These are phyloP conservation scores for Russula brevipes DNA, from an alignment of 768 basidiomycete species.

Conservation along the genomic window DNA sequence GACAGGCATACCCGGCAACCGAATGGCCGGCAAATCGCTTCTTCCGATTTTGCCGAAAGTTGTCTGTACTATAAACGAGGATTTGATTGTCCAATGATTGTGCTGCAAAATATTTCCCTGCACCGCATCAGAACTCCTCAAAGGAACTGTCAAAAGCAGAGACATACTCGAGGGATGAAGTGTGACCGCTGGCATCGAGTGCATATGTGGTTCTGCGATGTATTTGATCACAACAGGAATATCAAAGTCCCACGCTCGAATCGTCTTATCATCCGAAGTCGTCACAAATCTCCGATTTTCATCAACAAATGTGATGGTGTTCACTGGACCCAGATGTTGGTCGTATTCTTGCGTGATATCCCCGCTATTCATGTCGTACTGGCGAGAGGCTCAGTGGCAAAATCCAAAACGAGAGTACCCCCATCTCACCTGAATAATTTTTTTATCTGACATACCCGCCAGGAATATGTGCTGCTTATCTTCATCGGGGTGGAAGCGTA, in stretches of 20 bases:
- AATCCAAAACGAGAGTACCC: background rate
- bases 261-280: slow-evolving; percentile 98
- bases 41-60: slow-evolving; percentile 97
- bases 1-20: slow-evolving; percentile 94
- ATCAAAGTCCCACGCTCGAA: slow-evolving; percentile 98
- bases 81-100: slow-evolving; percentile 99
- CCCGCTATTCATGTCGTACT: slow-evolving; percentile 95
- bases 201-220: slow-evolving; percentile 99
- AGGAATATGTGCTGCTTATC: slow-evolving; percentile 96
- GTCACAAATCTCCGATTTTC: slow-evolving; percentile 97
- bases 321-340: slow-evolving; percentile 96
- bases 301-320: slow-evolving; percentile 98
- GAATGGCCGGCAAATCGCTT: slow-evolving; percentile 98
- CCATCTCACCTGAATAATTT: slow-evolving; percentile 83
- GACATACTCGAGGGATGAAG: slow-evolving; percentile 88
- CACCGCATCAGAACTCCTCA: slow-evolving; percentile 25
- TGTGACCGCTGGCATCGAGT: slow-evolving; percentile 98
- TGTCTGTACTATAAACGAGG: slow-evolving; percentile 94
- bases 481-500: slow-evolving; percentile 92
- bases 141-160: slow-evolving; percentile 6
- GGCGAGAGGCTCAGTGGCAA: slow-evolving; percentile 4
- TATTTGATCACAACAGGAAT: slow-evolving; percentile 99
- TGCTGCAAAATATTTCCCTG: slow-evolving; percentile 94
- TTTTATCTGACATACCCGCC: slow-evolving; percentile 99
- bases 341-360: slow-evolving; percentile 99